Percentiles rank a stretch among this genome's conserved stretches.
phyloP scores from a whole-genome alignment of 352 stramenopile genomes.

The Globisporangium perplexum region DNA sequence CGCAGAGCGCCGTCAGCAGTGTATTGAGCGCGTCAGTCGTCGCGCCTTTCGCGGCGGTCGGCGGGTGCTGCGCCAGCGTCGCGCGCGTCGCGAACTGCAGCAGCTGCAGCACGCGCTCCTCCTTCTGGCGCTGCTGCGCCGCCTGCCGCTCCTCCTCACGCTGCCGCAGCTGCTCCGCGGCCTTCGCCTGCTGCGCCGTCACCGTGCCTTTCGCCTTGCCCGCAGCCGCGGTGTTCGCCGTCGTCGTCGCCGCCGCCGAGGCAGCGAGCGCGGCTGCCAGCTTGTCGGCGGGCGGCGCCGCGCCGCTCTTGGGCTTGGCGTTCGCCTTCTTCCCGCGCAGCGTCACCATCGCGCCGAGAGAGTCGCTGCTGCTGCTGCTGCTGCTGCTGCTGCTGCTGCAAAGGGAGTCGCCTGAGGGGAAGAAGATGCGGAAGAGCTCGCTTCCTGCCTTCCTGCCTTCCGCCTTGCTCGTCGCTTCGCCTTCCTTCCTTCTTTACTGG shows the following conservation, averaged over 20 bases:
- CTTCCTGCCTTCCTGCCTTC: neutral
- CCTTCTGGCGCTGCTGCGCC: constrained; percentile 24
- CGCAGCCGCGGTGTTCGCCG: neutral
- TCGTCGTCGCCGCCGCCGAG: constrained; percentile 4
- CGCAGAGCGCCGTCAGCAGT: constrained; percentile 50
- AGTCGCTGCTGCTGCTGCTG: neutral
- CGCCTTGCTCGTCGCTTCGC: neutral
- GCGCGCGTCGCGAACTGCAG: constrained; percentile 45
- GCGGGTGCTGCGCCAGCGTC: constrained; percentile 21
- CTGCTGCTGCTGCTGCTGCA: neutral
- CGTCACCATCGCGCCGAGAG: constrained; percentile 43
- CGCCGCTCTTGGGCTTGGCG: constrained; percentile 51
- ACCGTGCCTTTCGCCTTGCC: neutral
- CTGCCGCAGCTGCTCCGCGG: constrained; percentile 19
- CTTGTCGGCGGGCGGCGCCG: constrained; percentile 29
- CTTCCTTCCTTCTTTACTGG: neutral
- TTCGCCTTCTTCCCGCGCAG: constrained; percentile 72
- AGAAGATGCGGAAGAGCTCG: neutral
- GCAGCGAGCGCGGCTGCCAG: constrained; percentile 21
- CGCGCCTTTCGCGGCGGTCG: constrained; percentile 13
- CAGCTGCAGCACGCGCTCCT: constrained; percentile 39
- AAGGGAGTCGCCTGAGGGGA: neutral
- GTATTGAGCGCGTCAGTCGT: constrained; percentile 27
- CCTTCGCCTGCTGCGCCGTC: constrained; percentile 13
- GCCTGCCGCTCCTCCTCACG: constrained; percentile 23